A percentile compares a stretch with the other conserved stretches of the same genome.
Conservation (phyloP, 257 asterid genomes). For the Primulina tabacum region DNA sequence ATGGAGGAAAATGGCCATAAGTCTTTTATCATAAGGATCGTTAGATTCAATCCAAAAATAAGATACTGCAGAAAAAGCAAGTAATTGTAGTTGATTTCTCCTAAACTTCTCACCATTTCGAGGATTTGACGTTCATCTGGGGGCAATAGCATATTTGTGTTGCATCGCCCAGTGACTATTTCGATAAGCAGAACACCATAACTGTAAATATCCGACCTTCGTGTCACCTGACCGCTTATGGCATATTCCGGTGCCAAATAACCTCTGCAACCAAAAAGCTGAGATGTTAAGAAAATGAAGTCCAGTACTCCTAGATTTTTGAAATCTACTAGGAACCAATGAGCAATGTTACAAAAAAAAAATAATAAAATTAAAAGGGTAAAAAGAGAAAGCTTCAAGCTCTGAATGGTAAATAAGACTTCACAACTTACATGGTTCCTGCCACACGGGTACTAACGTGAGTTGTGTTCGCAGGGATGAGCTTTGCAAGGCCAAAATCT, state of each 20-base stretch:
- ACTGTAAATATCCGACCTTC: conserved; percentile 84
- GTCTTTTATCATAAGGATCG: neutral
- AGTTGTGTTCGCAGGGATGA: conserved; percentile 75
- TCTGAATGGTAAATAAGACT: conserved; percentile 11
- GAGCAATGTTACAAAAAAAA: neutral
- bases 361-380: neutral
- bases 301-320: neutral
- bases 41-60: neutral
- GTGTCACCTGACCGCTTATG: conserved; percentile 76
- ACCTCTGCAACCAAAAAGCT: conserved; percentile 54
- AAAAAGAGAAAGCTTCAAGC: neutral
- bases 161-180: conserved; percentile 91
- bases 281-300: neutral
- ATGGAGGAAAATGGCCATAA: neutral
- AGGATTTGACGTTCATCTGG: conserved; percentile 77
- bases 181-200: conserved; percentile 89
- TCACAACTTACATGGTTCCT: conserved; percentile 77
- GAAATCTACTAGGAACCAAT: neutral
- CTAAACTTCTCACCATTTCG: conserved; percentile 63
- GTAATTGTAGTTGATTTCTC: conserved; percentile 3
- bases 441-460: conserved; percentile 97
- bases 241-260: conserved; percentile 99
- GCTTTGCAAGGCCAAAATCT: conserved; percentile 96
- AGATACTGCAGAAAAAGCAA: neutral
- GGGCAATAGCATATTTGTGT: conserved; percentile 78